These are phyloP conservation scores for Coniella lustricola DNA, from an alignment of 2,329 filamentous ascomycete genomes.

Conservation along the genomic window DNA sequence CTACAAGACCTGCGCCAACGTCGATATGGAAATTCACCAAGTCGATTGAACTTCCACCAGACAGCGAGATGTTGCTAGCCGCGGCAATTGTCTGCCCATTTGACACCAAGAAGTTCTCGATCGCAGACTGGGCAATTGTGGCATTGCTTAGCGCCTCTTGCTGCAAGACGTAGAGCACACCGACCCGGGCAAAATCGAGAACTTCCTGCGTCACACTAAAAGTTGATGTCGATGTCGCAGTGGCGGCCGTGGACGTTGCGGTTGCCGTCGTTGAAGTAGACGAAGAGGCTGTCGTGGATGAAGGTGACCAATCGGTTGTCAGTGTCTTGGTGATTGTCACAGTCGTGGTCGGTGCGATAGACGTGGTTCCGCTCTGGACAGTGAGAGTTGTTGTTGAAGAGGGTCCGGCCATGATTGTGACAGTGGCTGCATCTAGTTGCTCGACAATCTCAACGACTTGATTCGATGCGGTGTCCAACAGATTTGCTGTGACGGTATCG, in stretches of 20 bases:
- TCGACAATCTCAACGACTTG: conserved; percentile 17
- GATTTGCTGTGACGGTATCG: conserved; percentile 21
- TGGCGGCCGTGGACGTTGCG: conserved; percentile 17
- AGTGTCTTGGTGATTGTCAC: conserved; percentile 25
- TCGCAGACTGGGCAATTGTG: conserved; percentile 42
- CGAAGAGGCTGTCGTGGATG: conserved; percentile 22
- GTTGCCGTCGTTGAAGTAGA: conserved; percentile 19
- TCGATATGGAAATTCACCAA: conserved; percentile 41
- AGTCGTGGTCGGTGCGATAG: conserved; percentile 18
- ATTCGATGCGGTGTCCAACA: conserved; percentile 12
- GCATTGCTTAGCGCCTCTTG: conserved; percentile 44
- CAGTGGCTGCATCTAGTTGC: conserved; percentile 23
- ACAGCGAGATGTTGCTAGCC: conserved; percentile 31
- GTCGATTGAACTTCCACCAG: conserved; percentile 39
- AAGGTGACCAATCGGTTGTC: conserved; percentile 9
- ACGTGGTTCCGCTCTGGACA: conserved; percentile 14
- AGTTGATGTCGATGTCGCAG: conserved; percentile 21
- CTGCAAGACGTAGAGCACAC: conserved; percentile 56
- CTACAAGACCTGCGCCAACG: conserved; percentile 25
- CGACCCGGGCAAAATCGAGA: conserved; percentile 57
- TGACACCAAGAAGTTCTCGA: conserved; percentile 49
- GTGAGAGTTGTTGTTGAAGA: conserved; percentile 29
- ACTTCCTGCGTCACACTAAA: conserved; percentile 49
- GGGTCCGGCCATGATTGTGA: conserved; percentile 26
- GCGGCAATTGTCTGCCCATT: conserved; percentile 26